Evolutionary conservation across 1,139 yeast species (phyloP).

Genomic region (Hansenula lynferdii): DNA sequence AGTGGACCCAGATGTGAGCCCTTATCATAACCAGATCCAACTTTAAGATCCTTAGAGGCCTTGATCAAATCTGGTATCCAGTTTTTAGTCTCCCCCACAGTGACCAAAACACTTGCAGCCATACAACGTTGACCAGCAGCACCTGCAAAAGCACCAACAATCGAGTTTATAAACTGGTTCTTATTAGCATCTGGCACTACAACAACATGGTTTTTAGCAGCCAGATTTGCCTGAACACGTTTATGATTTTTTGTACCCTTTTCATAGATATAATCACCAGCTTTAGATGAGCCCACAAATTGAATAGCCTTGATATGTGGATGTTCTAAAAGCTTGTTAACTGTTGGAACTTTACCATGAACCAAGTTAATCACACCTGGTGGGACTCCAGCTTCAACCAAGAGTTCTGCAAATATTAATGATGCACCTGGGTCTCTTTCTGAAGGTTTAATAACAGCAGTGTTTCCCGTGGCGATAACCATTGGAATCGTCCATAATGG

Average conservation of each 20-base stretch:
- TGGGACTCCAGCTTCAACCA: conserved; percentile 69
- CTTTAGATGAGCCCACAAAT: conserved; percentile 74
- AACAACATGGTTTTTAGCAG: conserved; percentile 75
- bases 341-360: conserved; percentile 74
- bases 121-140: conserved; percentile 87
- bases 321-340: conserved; percentile 66
- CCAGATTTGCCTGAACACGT: conserved; percentile 74
- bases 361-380: conserved; percentile 69
- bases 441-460: conserved; percentile 68
- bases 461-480: conserved; percentile 69
- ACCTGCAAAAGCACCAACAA: conserved; percentile 77
- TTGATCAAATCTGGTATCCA: conserved; percentile 61
- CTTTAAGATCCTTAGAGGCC: conserved; percentile 53
- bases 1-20: conserved; percentile 69
- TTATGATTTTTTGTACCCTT: conserved; percentile 68
- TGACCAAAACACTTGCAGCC: conserved; percentile 73
- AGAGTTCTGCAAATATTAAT: conserved; percentile 65
- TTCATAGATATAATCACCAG: conserved; percentile 69
- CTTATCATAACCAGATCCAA: conserved; percentile 64
- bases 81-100: conserved; percentile 65
- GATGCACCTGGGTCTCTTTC: conserved; percentile 77
- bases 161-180: conserved; percentile 58
- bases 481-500: conserved; percentile 79
- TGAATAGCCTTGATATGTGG: conserved; percentile 72
- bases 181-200: conserved; percentile 72